These are phyloP conservation scores for Globisporangium heterothallicum DNA, from an alignment of 352 stramenopile species.

Conservation along the genomic window DNA sequence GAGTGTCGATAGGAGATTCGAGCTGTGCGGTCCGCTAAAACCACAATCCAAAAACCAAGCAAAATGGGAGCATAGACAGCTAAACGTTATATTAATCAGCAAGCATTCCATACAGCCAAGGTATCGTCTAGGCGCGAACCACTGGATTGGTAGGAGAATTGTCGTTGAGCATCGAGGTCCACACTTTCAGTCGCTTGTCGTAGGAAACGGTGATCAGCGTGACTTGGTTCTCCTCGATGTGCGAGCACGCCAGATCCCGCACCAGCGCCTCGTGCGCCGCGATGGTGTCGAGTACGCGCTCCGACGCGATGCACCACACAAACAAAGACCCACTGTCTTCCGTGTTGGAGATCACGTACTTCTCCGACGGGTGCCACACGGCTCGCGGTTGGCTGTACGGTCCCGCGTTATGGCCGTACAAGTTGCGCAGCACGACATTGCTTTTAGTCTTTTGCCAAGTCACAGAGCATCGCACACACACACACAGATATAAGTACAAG, in stretches of 20 bases:
- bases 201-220: constrained; percentile 71
- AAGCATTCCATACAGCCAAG: too few species aligned
- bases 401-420: constrained; percentile 82
- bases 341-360: constrained; percentile 82
- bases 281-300: constrained; percentile 66
- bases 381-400: constrained; percentile 75
- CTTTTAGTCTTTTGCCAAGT: constrained; percentile 48
- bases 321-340: constrained; percentile 57
- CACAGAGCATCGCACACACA: too few species aligned
- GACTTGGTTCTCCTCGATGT: neutral
- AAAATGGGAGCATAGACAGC: neutral
- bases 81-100: too few species aligned
- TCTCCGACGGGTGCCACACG: constrained; percentile 74
- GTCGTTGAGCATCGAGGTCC: constrained; percentile 25
- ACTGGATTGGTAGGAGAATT: too few species aligned
- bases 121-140: too few species aligned
- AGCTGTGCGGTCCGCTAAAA: too few species aligned
- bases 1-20: too few species aligned
- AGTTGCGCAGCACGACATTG: constrained; percentile 63
- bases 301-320: constrained; percentile 74
- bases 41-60: neutral
- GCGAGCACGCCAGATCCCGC: constrained; percentile 26
- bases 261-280: constrained; percentile 67
- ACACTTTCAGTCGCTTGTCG: constrained; percentile 74
- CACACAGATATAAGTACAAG: constrained; percentile 4